A percentile compares a stretch with the other conserved stretches of the same genome.
Conservation (phyloP, 1,139 yeast species). For the Meyerozyma sp. region DNA sequence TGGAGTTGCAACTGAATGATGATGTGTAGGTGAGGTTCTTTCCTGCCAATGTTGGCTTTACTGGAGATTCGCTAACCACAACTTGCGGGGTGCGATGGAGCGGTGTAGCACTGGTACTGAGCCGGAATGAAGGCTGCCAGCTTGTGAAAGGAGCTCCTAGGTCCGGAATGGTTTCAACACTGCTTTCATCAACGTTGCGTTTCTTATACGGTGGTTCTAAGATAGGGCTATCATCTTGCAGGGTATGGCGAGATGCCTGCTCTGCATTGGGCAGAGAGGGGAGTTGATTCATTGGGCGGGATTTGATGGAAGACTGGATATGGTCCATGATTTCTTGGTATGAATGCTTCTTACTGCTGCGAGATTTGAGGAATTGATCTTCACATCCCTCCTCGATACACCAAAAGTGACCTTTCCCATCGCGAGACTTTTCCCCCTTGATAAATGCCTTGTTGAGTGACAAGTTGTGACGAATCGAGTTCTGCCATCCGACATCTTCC, state of each 20-base stretch:
- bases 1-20: constrained; percentile 62
- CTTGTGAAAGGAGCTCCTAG: constrained; percentile 29
- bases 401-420: constrained; percentile 98
- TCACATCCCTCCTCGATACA: constrained; percentile 80
- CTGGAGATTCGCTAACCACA: constrained; percentile 30
- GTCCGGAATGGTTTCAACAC: constrained; percentile 22
- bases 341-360: constrained; percentile 42
- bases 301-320: constrained; percentile 14
- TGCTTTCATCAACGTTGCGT: neutral
- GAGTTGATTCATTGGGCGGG: neutral
- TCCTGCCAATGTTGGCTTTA: constrained; percentile 38
- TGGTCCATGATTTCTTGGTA: constrained; percentile 46
- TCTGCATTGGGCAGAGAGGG: neutral
- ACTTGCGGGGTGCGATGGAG: constrained; percentile 19
- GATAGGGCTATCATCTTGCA: neutral
- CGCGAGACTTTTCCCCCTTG: constrained; percentile 88
- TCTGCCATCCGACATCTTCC: constrained; percentile 93
- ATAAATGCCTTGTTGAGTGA: constrained; percentile 83
- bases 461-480: constrained; percentile 80
- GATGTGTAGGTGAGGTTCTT: constrained; percentile 45
- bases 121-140: constrained; percentile 4
- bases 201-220: neutral
- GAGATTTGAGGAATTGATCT: constrained; percentile 69
- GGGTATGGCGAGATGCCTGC: neutral
- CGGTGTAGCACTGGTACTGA: constrained; percentile 1